Percentiles rank a stretch among this genome's conserved stretches.
Evolutionary conservation across 2,329 filamentous ascomycete species (phyloP).

Genomic region (Stagonosporopsis vannaccii): DNA sequence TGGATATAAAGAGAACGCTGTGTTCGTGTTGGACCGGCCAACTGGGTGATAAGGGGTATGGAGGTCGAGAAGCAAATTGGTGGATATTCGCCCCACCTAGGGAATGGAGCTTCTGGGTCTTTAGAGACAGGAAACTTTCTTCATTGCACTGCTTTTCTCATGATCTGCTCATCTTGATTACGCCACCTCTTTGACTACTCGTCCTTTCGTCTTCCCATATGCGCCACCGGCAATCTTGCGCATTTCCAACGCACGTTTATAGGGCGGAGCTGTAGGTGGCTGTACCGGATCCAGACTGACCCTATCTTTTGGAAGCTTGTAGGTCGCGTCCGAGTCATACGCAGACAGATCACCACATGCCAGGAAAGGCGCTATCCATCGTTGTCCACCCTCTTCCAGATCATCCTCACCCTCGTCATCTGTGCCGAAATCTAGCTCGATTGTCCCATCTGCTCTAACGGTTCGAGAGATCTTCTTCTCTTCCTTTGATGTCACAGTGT

Average conservation of each 20-base stretch:
- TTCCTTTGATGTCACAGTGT: conserved; percentile 22
- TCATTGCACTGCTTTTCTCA: too few relatives aligned
- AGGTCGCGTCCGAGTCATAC: conserved; percentile 95
- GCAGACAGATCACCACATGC: conserved; percentile 96
- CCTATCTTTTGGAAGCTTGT: conserved; percentile 84
- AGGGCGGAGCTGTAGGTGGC: conserved; percentile 93
- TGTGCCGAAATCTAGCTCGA: conserved; percentile 57
- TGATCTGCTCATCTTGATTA: background rate
- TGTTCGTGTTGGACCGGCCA: too few relatives aligned
- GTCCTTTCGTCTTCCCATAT: conserved; percentile 72
- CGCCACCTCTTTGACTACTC: background rate
- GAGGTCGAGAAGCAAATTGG: too few relatives aligned
- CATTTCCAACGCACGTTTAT: conserved; percentile 88
- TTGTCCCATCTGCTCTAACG: conserved; percentile 56
- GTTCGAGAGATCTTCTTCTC: conserved; percentile 35
- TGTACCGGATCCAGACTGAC: conserved; percentile 91
- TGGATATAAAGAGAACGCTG: too few relatives aligned
- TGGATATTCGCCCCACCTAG: too few relatives aligned
- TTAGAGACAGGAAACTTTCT: too few relatives aligned
- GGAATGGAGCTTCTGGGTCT: too few relatives aligned
- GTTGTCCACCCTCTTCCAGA: conserved; percentile 55
- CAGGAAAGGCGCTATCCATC: conserved; percentile 95
- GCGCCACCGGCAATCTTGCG: conserved; percentile 77
- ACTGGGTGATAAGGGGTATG: too few relatives aligned
- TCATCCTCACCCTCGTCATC: conserved; percentile 50